Evolutionary conservation across 805 yeast species (phyloP), one percentile per base, ranked within the genome.

Genomic region (Priceomyces haplophilus): DNA sequence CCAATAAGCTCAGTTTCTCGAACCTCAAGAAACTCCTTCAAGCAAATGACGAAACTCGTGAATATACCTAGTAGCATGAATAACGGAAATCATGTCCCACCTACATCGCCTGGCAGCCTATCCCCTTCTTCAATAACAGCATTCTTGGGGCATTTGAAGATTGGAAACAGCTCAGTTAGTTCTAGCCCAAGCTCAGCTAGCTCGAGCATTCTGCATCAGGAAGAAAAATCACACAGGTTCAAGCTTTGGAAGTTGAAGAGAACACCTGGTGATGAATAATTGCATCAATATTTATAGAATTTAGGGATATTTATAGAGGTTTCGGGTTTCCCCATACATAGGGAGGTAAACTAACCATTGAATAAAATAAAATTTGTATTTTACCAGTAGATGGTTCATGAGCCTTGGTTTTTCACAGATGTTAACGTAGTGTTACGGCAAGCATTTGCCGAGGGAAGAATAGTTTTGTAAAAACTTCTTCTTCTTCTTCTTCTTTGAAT

Each of bases 101-200:
- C 21, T 4, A 34, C 34, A 17, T 27, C 41, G 7, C 38, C 44
- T 16, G 27, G 31, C 18, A 41, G 25, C 34, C 30, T 20, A 5
- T 37, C 48, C 4, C 27, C 41, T 10, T 41, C 44, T 20, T 51
- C 54, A 13, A 37, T 51, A 10, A 29, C 53, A 10, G 45, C 35
- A n/a, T 42, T 54, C 11, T 45, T 51, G 37, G 49, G 49, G 18
- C 58, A 53, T 37, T 40, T 54, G 18, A 52, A 49, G 36, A 31
- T 42, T 11, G 21, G 33, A 20, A 36, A 39, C 17, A 30, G 37
- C 12, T 17, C 42, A 16, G 17, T 40, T 11, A 19, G 33, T 12
- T 23, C 43, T 8, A 21, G 37, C 3, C 30, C 39, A 3, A 40
- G 32, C 15, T 47, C 53, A 11, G 33, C 35, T 3, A 40, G 21